These are phyloP conservation scores for Linum trigynum DNA, from an alignment of 345 rosid genomes.

Conservation along the genomic window DNA sequence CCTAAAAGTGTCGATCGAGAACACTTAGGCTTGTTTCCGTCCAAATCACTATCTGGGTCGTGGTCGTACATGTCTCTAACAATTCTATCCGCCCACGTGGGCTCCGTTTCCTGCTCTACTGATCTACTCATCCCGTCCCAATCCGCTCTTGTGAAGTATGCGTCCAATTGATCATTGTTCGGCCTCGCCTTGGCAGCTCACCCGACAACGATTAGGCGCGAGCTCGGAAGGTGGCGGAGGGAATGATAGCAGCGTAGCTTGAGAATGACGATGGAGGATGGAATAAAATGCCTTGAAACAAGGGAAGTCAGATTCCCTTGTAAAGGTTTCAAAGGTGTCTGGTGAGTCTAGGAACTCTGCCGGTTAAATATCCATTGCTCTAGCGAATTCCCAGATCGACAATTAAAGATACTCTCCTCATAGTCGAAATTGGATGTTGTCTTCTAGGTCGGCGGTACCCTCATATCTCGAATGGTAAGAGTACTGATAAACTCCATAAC, in stretches of 20 bases:
- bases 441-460: too few species aligned
- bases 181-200: slow-evolving; percentile 9
- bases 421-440: too few species aligned
- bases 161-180: slow-evolving; percentile 76
- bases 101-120: slow-evolving; percentile 90
- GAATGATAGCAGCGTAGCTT: background rate
- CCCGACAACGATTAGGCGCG: background rate
- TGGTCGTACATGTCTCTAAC: slow-evolving; percentile 47
- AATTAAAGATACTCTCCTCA: too few species aligned
- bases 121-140: slow-evolving; percentile 90
- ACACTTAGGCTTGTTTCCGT: slow-evolving; percentile 17
- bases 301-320: too few species aligned
- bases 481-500: too few species aligned
- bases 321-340: too few species aligned
- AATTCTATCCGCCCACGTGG: slow-evolving; percentile 63
- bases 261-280: too few species aligned
- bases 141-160: slow-evolving; percentile 80
- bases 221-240: background rate
- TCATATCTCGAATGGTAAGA: too few species aligned
- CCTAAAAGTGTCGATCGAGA: slow-evolving; percentile 15
- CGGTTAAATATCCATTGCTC: too few species aligned
- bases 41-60: slow-evolving; percentile 26
- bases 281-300: too few species aligned
- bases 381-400: too few species aligned
- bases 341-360: too few species aligned